These are phyloP conservation scores for Penicillium sp. DNA, from an alignment of 2,329 filamentous ascomycete genomes.

Conservation along the genomic window DNA sequence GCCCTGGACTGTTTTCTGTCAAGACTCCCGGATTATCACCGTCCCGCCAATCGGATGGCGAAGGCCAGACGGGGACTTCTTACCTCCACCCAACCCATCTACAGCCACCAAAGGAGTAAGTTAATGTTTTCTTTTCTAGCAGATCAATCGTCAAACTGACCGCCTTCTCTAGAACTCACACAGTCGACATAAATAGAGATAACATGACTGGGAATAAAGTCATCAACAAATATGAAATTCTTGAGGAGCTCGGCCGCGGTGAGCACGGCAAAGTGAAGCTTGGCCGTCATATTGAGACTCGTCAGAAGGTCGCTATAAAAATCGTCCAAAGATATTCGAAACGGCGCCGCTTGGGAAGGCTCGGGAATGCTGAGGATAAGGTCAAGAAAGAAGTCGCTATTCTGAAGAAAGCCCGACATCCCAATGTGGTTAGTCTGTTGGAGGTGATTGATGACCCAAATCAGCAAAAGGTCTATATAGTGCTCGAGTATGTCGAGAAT, in stretches of 20 bases:
- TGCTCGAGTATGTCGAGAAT: slow-evolving; percentile 91
- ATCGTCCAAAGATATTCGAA: slow-evolving; percentile 97
- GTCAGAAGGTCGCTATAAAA: slow-evolving; percentile 91
- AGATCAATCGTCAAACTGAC: slow-evolving; percentile 3
- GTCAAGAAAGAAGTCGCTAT: slow-evolving; percentile 97
- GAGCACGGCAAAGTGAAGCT: slow-evolving; percentile 98
- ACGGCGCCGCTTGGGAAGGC: slow-evolving; percentile 81
- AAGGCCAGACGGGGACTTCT: slow-evolving; percentile 57
- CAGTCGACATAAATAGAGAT: slow-evolving; percentile 88
- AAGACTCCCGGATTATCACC: slow-evolving; percentile 38
- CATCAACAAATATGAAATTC: slow-evolving; percentile 97
- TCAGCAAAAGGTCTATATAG: slow-evolving; percentile 97
- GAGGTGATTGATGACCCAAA: slow-evolving; percentile 98
- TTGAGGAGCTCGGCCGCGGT: slow-evolving; percentile 93
- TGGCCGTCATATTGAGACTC: slow-evolving; percentile 76
- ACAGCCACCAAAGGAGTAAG: slow-evolving; percentile 77
- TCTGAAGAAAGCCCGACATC: slow-evolving; percentile 94
- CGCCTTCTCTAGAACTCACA: slow-evolving; percentile 69
- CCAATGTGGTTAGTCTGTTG: slow-evolving; percentile 93
- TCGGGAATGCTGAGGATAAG: slow-evolving; percentile 70
- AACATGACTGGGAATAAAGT: slow-evolving; percentile 87
- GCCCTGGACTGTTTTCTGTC: slow-evolving; percentile 52
- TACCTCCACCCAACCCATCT: slow-evolving; percentile 73
- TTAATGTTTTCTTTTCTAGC: not conserved
- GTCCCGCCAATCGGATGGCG: slow-evolving; percentile 42